Percentiles rank a stretch among this genome's conserved stretches.
Evolutionary conservation across 2,329 filamentous ascomycete species (phyloP).

Genomic region (Nemania serpens): DNA sequence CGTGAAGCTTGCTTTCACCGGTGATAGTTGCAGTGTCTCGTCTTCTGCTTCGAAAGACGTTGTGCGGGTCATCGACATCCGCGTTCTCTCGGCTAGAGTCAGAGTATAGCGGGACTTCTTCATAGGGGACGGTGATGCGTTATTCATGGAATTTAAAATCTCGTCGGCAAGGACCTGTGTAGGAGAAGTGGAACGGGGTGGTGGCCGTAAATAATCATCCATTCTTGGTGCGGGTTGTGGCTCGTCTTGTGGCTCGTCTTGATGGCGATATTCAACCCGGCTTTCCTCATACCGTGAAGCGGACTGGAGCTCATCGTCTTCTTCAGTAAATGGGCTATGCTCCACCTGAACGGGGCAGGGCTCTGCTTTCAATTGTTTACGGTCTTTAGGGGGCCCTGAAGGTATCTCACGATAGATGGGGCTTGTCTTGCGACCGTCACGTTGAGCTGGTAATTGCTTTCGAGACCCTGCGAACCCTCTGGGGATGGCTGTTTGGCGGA

Average conservation of each 20-base stretch:
- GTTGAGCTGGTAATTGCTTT: conserved; percentile 11
- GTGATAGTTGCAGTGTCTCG: conserved; percentile 30
- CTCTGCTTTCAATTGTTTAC: conserved; percentile 9
- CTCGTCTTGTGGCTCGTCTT: conserved; percentile 1
- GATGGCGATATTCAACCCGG: background rate
- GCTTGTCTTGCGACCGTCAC: conserved; percentile 14
- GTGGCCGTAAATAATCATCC: conserved; percentile 19
- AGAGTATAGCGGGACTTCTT: conserved; percentile 61
- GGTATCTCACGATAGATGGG: conserved; percentile 2
- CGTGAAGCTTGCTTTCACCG: conserved; percentile 27
- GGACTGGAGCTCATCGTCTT: background rate
- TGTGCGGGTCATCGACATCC: conserved; percentile 73
- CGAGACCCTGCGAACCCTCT: conserved; percentile 6
- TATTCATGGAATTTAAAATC: conserved; percentile 60
- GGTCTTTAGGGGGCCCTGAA: background rate
- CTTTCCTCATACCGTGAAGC: conserved; percentile 3
- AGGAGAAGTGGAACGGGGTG: conserved; percentile 43
- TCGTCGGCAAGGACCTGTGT: conserved; percentile 59
- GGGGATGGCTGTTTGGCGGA: conserved; percentile 19
- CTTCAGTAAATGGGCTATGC: background rate
- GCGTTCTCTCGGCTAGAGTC: conserved; percentile 77
- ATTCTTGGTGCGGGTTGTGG: background rate
- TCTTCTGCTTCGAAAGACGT: conserved; percentile 43
- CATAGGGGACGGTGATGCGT: conserved; percentile 60
- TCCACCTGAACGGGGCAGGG: background rate